A percentile compares a stretch with the other conserved stretches of the same genome.
These are phyloP conservation scores for Knufia fluminis DNA, from an alignment of 2,329 filamentous ascomycete genomes.

Conservation along the genomic window DNA sequence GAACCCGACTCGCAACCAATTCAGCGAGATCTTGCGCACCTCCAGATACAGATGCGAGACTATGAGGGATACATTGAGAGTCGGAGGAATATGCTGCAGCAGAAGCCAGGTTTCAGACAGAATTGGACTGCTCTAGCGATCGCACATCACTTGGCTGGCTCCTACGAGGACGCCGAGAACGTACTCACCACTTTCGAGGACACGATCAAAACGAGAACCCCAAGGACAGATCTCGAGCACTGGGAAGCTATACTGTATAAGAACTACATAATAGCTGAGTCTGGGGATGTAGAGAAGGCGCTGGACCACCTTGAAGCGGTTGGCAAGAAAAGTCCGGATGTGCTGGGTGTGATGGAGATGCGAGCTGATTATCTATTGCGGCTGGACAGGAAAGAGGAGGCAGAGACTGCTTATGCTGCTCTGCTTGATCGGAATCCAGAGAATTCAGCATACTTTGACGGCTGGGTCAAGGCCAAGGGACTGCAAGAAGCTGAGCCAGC, in stretches of 20 bases:
- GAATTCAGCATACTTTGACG: slow-evolving; percentile 75
- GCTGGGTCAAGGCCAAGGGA: slow-evolving; percentile 59
- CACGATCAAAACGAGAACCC: slow-evolving; percentile 68
- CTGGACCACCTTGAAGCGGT: slow-evolving; percentile 75
- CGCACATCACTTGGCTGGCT: slow-evolving; percentile 82
- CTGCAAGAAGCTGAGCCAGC: slow-evolving; percentile 53
- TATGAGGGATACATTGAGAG: slow-evolving; percentile 89
- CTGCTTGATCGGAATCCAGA: slow-evolving; percentile 83
- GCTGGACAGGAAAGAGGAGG: slow-evolving; percentile 68
- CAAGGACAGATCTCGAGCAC: slow-evolving; percentile 76
- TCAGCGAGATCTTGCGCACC: slow-evolving; percentile 80
- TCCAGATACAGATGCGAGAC: slow-evolving; percentile 95
- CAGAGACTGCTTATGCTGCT: slow-evolving; percentile 67
- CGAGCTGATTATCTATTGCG: slow-evolving; percentile 75
- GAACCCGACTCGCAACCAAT: slow-evolving; percentile 95
- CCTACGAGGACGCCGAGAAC: slow-evolving; percentile 77
- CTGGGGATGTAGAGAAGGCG: slow-evolving; percentile 71
- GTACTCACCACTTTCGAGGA: slow-evolving; percentile 88
- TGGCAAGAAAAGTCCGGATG: slow-evolving; percentile 70
- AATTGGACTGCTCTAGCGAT: slow-evolving; percentile 98
- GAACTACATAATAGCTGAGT: slow-evolving; percentile 86
- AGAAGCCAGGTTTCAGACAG: slow-evolving; percentile 69
- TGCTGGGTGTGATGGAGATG: slow-evolving; percentile 74
- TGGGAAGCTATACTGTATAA: slow-evolving; percentile 93
- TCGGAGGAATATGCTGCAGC: slow-evolving; percentile 76